Base-by-base conservation (phyloP, 139 green algal species). In the Trebouxia sp. region DNA sequence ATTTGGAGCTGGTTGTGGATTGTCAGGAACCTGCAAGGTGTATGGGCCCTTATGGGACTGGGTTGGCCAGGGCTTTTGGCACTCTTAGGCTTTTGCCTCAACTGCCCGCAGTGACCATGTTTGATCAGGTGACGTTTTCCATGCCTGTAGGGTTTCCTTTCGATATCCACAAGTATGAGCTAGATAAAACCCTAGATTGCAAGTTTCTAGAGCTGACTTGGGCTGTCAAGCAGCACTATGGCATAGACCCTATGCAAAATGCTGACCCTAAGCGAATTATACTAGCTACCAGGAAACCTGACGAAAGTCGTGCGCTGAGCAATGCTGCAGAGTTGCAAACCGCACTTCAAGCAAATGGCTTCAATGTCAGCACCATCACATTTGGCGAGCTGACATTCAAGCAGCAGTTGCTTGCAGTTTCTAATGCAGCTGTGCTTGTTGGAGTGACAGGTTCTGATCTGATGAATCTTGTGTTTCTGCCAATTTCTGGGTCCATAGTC, bases 331-430 rank as follows among this genome's bases (percentile, higher is more conserved):
- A 69, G 9, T 12, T 69, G 11, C 12, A 38, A 17, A 39, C 22
- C 30, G 66, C 66, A 20, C 6, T 76, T 37, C 17, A 76, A 14
- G 7, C 12, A 10, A 24, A 32, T 26, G 66, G 39, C 8, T 76
- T 30, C 26, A 48, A 76, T 53, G 66, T 22, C 39, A 32, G 24
- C 24, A 32, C 37, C 15, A 38, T 76, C 66, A 51, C 38, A 35
- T 76, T 76, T 50, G 66, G 66, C 37, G 24, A 48, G 15, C 51
- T 76, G 66, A 76, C 66, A 9, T 76, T 76, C 66, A 50, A 51
- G 22, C 66, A 76, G 66, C 66, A 76, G 38, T n/a, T 76, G 20
- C 22, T 20, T n/a, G 66, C 66, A 17, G 66, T 76, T 24, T 48
- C 66, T 51, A 38, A 76, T 35, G 66, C 39, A 20, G 66, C 66